Evolutionary conservation across 805 yeast genomes (phyloP).

Genomic region (Maudiozyma barnettii): DNA sequence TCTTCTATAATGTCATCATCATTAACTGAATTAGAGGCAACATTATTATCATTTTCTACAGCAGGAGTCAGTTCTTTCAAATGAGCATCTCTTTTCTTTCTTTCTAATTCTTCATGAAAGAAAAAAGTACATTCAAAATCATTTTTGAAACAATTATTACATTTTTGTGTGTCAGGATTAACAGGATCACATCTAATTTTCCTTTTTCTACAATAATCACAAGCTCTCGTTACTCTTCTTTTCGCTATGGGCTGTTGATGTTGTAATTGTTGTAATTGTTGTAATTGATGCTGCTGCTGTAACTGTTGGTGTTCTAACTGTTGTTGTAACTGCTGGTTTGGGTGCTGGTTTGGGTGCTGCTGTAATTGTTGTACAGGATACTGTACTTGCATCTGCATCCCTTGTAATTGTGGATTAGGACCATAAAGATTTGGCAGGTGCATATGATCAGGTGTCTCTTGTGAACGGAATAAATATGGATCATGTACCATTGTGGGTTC

Average conservation of each 20-base stretch:
- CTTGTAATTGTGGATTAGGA: neutral
- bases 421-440: neutral
- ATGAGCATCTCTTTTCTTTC: neutral
- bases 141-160: slow-evolving; percentile 14
- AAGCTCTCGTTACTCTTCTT: slow-evolving; percentile 14
- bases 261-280: neutral
- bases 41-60: too few relatives aligned
- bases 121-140: slow-evolving; percentile 13
- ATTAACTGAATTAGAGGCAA: too few relatives aligned
- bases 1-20: neutral
- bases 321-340: neutral
- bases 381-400: neutral
- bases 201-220: slow-evolving; percentile 18
- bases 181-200: slow-evolving; percentile 15
- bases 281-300: neutral
- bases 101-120: slow-evolving; percentile 12
- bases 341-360: too few relatives aligned
- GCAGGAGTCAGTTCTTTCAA: neutral
- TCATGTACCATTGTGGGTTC: neutral
- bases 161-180: slow-evolving; percentile 8
- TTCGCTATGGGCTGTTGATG: neutral
- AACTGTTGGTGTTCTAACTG: neutral
- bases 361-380: neutral
- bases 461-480: neutral
- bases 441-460: neutral